phyloP scores from a whole-genome alignment of 179 eudicot species.

The Heliamphora pulchella region DNA sequence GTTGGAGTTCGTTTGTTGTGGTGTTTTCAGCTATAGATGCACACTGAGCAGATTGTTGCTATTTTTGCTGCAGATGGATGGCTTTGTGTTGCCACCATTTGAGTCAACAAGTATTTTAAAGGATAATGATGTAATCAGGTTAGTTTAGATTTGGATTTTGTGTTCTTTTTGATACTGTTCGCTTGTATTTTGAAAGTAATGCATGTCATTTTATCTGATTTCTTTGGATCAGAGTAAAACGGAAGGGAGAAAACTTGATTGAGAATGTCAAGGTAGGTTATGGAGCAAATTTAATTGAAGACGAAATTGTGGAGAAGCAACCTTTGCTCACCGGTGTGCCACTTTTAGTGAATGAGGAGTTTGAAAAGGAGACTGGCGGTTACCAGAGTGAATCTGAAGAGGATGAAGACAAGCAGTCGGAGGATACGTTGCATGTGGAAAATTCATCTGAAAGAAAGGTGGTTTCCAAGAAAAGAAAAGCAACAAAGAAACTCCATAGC shows the following conservation, averaged over 20 bases:
- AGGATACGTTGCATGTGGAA: constrained; percentile 29
- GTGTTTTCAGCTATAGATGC: neutral
- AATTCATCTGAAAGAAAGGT: constrained; percentile 23
- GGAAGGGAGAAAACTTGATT: constrained; percentile 28
- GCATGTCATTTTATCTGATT: neutral
- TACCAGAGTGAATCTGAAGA: constrained; percentile 40
- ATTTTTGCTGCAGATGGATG: constrained; percentile 71
- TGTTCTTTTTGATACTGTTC: neutral
- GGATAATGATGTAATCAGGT: constrained; percentile 77
- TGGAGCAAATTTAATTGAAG: constrained; percentile 25
- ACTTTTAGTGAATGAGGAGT: constrained; percentile 59
- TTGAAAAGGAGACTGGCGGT: constrained; percentile 51
- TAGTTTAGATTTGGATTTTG: constrained; percentile 18
- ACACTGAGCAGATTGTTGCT: constrained; percentile 5
- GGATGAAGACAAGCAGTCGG: constrained; percentile 30
- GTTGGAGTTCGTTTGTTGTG: neutral
- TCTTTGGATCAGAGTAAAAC: constrained; percentile 44
- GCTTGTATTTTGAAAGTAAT: neutral
- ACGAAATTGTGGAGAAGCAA: constrained; percentile 35
- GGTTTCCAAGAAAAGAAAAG: constrained; percentile 65
- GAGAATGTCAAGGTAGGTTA: constrained; percentile 23
- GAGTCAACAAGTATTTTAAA: constrained; percentile 66
- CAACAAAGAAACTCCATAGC: constrained; percentile 36
- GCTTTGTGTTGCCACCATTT: constrained; percentile 75
- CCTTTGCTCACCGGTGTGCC: constrained; percentile 33